Conservation (phyloP, 352 stramenopile species). For the Blastocystis sp. region DNA sequence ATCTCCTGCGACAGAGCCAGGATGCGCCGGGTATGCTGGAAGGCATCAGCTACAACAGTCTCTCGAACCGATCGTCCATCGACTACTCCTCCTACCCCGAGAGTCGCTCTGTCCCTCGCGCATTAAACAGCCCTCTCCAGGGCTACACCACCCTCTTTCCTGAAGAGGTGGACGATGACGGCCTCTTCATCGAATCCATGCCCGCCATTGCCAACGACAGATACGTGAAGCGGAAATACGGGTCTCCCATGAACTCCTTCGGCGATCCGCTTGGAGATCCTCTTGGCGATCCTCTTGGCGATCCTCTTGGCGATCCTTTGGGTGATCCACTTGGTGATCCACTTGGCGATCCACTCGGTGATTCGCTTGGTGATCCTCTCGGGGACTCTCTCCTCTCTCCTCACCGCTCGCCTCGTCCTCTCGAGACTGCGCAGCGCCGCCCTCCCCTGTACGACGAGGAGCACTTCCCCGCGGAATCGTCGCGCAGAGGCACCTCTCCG, state of each 20-base stretch:
- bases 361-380: not conserved
- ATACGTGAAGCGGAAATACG: conserved; percentile 2
- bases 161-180: conserved; percentile 38
- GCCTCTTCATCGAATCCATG: conserved; percentile 59
- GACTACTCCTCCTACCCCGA: conserved; percentile 43
- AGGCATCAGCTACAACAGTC: conserved; percentile 1
- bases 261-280: not conserved
- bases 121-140: not conserved
- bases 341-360: not conserved
- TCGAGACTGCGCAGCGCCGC: not conserved
- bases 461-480: not conserved
- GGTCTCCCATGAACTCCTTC: not conserved
- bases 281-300: not conserved
- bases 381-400: not conserved
- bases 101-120: conserved; percentile 24
- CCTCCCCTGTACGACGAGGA: not conserved
- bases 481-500: not conserved
- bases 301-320: not conserved
- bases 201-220: conserved; percentile 14
- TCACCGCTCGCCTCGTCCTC: conserved; percentile 23
- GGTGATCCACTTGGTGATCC: not conserved
- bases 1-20: not conserved
- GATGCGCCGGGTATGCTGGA: conserved; percentile 6
- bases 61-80: not conserved
- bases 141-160: not conserved